Conservation (phyloP, 345 rosid genomes). For the Sonneratia alba region DNA sequence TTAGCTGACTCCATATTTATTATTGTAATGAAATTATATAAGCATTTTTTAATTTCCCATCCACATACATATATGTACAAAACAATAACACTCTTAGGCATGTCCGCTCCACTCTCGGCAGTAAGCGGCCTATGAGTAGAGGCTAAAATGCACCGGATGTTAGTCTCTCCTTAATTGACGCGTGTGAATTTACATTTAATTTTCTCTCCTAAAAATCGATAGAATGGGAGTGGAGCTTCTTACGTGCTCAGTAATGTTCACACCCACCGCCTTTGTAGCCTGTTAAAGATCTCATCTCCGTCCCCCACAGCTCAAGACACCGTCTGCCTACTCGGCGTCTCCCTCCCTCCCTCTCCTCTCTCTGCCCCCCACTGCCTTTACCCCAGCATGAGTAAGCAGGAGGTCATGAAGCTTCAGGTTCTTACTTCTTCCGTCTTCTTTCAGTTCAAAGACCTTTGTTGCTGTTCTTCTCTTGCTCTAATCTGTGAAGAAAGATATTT, state of each 20-base stretch:
- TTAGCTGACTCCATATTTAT: too few species aligned
- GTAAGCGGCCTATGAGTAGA: too few species aligned
- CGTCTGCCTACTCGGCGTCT: not conserved
- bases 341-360: not conserved
- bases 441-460: not conserved
- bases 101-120: too few species aligned
- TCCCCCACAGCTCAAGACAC: not conserved
- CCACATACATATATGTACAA: too few species aligned
- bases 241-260: not conserved
- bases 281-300: not conserved
- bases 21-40: too few species aligned
- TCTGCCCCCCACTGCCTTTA: not conserved
- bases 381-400: constrained; percentile 58
- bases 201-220: too few species aligned
- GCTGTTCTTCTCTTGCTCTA: not conserved
- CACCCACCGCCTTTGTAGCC: not conserved
- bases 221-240: too few species aligned
- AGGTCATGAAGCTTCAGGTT: constrained; percentile 75
- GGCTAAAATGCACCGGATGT: too few species aligned
- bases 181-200: too few species aligned
- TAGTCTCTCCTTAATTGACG: too few species aligned
- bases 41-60: too few species aligned
- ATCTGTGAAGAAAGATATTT: not conserved
- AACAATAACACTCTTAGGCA: too few species aligned
- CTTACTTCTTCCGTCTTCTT: not conserved